Conservation (phyloP, 2,329 filamentous ascomycete genomes). For the Alternaria atra region DNA sequence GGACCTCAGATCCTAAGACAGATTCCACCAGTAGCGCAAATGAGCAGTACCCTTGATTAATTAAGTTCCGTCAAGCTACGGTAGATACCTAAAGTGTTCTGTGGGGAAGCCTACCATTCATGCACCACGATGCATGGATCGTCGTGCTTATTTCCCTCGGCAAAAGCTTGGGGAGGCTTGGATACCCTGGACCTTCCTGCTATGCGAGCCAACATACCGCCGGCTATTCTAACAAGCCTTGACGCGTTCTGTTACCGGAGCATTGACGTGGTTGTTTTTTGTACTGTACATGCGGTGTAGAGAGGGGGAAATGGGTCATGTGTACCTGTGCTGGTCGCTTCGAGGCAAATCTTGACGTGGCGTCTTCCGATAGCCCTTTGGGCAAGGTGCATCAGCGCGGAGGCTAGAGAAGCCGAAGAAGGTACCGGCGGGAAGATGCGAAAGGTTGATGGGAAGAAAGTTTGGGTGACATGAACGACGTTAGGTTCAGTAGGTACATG, state of each 20-base stretch:
- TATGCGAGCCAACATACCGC: background rate
- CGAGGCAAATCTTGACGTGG: background rate
- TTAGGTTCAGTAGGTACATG: background rate
- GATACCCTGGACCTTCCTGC: conserved; percentile 5
- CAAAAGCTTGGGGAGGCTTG: conserved; percentile 20
- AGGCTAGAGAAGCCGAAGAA: background rate
- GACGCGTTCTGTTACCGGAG: background rate
- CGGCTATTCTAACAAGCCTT: conserved; percentile 1
- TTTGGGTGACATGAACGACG: background rate
- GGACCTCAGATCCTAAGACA: background rate
- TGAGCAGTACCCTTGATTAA: conserved; percentile 9
- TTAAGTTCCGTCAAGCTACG: conserved; percentile 7
- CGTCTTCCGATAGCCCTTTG: background rate
- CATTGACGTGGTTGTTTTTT: background rate
- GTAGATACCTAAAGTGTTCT: conserved; percentile 10
- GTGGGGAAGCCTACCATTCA: conserved; percentile 12
- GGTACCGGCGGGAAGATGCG: background rate
- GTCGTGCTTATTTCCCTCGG: conserved; percentile 15
- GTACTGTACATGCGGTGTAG: background rate
- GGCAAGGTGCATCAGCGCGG: conserved; percentile 1
- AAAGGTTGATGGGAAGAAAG: background rate
- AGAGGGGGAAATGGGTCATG: background rate
- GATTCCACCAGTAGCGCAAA: conserved; percentile 1
- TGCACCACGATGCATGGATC: conserved; percentile 4
- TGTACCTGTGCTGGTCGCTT: conserved; percentile 1